phyloP scores from a whole-genome alignment of 2,329 filamentous ascomycete species.

The Fusarium albosuccineum region DNA sequence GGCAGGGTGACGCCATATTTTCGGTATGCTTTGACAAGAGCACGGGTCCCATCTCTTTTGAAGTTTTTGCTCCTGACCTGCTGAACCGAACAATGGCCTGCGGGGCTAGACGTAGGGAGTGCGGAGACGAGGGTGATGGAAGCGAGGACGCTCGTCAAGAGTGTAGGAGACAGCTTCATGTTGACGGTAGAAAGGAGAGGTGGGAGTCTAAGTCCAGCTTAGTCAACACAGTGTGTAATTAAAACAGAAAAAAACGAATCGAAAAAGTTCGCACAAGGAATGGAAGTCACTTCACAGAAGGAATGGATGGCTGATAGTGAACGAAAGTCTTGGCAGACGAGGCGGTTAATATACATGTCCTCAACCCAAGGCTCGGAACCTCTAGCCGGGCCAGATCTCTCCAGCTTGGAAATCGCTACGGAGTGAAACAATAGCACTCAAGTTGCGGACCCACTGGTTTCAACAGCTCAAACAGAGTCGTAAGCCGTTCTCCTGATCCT shows the following conservation, averaged over 20 bases:
- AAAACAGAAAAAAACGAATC: neutral
- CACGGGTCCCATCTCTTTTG: slow-evolving; percentile 51
- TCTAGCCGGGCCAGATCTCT: neutral
- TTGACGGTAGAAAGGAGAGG: neutral
- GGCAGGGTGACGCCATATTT: slow-evolving; percentile 55
- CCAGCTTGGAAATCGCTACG: neutral
- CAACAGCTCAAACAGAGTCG: neutral
- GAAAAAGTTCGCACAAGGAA: neutral
- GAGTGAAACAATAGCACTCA: slow-evolving; percentile 7
- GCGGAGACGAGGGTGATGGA: slow-evolving; percentile 22
- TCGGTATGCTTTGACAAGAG: slow-evolving; percentile 51
- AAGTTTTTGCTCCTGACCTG: slow-evolving; percentile 55
- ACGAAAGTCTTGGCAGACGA: slow-evolving; percentile 1
- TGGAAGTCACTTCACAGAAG: neutral
- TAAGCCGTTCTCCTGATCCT: neutral
- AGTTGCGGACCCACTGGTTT: neutral
- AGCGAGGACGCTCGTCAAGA: slow-evolving; percentile 28
- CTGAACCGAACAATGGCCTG: slow-evolving; percentile 43
- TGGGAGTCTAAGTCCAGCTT: too few relatives aligned
- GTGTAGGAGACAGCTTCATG: slow-evolving; percentile 27
- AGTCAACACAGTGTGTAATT: neutral
- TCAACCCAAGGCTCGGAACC: too few relatives aligned
- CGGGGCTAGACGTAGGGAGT: slow-evolving; percentile 11
- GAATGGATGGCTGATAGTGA: neutral
- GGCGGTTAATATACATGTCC: slow-evolving; percentile 1